A percentile compares a stretch with the other conserved stretches of the same genome.
phyloP scores from a whole-genome alignment of 2,329 filamentous ascomycete genomes.

The Talaromyces sp. region DNA sequence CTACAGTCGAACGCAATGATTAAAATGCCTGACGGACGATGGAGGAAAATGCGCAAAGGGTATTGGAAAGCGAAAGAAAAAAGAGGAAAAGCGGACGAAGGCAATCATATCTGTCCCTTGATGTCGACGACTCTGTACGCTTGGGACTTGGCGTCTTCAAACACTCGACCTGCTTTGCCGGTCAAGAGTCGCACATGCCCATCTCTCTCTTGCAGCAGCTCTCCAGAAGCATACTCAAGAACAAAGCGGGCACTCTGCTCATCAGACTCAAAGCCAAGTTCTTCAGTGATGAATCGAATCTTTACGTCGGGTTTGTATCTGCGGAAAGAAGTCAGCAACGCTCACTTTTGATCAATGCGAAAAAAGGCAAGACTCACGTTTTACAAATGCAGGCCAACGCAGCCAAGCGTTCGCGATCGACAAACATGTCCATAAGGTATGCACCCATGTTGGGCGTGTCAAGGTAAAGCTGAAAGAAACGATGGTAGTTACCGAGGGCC shows the following conservation, averaged over 20 bases:
- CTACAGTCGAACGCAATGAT: constrained; percentile 5
- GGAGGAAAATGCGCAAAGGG: not conserved
- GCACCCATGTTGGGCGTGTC: constrained; percentile 95
- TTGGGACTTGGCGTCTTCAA: constrained; percentile 67
- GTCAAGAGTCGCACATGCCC: constrained; percentile 71
- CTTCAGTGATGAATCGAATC: constrained; percentile 88
- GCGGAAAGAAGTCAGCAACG: constrained; percentile 45
- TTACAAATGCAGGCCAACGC: constrained; percentile 90
- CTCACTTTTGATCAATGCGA: not conserved
- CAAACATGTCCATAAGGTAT: constrained; percentile 99
- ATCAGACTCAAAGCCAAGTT: constrained; percentile 92
- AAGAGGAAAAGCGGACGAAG: constrained; percentile 7
- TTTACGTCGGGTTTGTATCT: constrained; percentile 92
- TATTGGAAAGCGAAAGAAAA: constrained; percentile 11
- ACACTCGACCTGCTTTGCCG: constrained; percentile 67
- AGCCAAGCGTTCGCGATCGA: constrained; percentile 84
- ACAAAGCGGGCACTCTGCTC: constrained; percentile 88
- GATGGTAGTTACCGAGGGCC: constrained; percentile 93
- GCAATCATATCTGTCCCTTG: constrained; percentile 78
- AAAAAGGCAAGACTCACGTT: constrained; percentile 66
- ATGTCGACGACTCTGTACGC: constrained; percentile 91
- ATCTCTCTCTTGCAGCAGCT: constrained; percentile 72
- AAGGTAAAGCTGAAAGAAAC: constrained; percentile 93
- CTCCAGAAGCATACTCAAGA: constrained; percentile 71
- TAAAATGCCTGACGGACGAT: constrained; percentile 2